Evolutionary conservation across 805 yeast species (phyloP).

Genomic region (Soucietia sequanensis): DNA sequence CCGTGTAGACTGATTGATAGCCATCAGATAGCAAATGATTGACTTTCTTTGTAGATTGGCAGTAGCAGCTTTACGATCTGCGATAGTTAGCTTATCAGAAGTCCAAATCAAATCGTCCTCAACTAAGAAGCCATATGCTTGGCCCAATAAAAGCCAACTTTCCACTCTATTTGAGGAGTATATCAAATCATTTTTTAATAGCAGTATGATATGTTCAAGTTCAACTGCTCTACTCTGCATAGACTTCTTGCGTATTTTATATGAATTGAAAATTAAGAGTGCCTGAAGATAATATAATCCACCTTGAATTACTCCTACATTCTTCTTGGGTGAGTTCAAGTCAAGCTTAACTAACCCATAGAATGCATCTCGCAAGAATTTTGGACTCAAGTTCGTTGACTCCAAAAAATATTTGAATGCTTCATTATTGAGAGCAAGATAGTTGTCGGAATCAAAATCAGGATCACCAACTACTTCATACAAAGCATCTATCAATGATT

Average conservation of each 20-base stretch:
- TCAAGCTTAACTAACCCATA: constrained; percentile 43
- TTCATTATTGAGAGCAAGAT: constrained; percentile 46
- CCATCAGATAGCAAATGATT: constrained; percentile 72
- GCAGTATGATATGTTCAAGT: constrained; percentile 66
- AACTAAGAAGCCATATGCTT: constrained; percentile 70
- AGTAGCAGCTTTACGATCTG: constrained; percentile 58
- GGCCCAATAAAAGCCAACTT: constrained; percentile 83
- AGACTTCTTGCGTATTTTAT: constrained; percentile 66
- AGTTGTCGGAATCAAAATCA: constrained; percentile 38
- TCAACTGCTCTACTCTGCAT: constrained; percentile 83
- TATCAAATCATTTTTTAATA: constrained; percentile 64
- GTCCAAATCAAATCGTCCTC: constrained; percentile 95
- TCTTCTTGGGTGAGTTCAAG: constrained; percentile 25
- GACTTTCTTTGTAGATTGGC: constrained; percentile 69
- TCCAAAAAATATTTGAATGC: constrained; percentile 48
- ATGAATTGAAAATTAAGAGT: constrained; percentile 63
- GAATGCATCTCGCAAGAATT: constrained; percentile 48
- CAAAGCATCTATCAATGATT: constrained; percentile 66
- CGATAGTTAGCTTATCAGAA: constrained; percentile 69
- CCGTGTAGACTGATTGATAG: constrained; percentile 45
- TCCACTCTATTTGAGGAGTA: constrained; percentile 71
- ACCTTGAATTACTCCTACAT: constrained; percentile 29
- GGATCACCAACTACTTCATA: constrained; percentile 74
- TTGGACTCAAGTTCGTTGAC: constrained; percentile 39
- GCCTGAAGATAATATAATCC: constrained; percentile 76